A percentile compares a stretch with the other conserved stretches of the same genome.
Conservation (phyloP, 306 rosid species). For the Quercus suber region DNA sequence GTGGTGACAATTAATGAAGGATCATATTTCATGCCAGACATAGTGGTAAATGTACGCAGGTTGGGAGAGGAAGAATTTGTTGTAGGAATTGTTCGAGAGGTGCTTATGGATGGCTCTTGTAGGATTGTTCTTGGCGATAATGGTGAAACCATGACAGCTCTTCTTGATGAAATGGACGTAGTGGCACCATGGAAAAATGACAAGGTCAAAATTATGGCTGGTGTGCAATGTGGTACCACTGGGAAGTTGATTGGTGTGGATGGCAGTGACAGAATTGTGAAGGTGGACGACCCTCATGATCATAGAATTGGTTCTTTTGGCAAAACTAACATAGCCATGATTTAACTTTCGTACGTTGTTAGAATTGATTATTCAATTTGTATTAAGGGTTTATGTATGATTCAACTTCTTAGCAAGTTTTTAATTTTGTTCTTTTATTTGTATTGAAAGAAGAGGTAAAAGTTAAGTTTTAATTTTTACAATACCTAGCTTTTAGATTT, state of each 20-base stretch:
- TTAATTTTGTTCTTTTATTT: too few relatives aligned
- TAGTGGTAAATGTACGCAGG: too few relatives aligned
- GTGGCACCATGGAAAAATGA: constrained; percentile 80
- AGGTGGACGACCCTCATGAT: constrained; percentile 34
- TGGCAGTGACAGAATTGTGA: constrained; percentile 90
- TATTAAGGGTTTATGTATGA: too few relatives aligned
- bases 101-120: constrained; percentile 88
- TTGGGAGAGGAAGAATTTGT: constrained; percentile 65
- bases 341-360: not conserved
- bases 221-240: constrained; percentile 76
- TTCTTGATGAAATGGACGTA: constrained; percentile 67
- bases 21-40: too few relatives aligned
- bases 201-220: constrained; percentile 84
- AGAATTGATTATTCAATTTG: too few relatives aligned
- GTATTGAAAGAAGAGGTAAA: too few relatives aligned
- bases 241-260: constrained; percentile 98
- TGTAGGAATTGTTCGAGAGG: constrained; percentile 73
- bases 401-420: too few relatives aligned
- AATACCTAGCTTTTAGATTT: too few relatives aligned
- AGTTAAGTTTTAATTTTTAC: too few relatives aligned
- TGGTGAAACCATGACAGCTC: constrained; percentile 65
- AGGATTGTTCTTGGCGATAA: constrained; percentile 71
- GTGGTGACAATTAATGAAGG: too few relatives aligned
- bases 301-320: constrained; percentile 74
- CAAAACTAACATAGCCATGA: constrained; percentile 67